Evolutionary conservation across 1,139 yeast species (phyloP).

Genomic region (Geotrichum cucujoidarum): DNA sequence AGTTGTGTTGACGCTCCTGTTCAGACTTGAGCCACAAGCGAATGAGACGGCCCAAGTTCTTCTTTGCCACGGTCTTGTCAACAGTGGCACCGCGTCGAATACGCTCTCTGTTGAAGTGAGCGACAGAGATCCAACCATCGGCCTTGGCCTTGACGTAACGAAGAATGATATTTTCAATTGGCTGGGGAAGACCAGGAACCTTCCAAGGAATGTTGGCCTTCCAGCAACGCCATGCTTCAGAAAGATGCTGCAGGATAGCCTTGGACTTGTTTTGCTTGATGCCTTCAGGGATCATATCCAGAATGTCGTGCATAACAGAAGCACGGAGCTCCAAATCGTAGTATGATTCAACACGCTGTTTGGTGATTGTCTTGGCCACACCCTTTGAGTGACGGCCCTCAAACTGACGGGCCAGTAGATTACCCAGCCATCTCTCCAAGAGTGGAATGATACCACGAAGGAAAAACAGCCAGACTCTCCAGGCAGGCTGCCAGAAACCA

Average conservation of each 20-base stretch:
- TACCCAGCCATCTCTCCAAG: conserved; percentile 92
- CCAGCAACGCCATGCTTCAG: conserved; percentile 99
- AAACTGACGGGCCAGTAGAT: conserved; percentile 84
- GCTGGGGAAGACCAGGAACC: conserved; percentile 93
- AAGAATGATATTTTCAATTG: conserved; percentile 78
- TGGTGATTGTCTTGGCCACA: conserved; percentile 88
- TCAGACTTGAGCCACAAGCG: conserved; percentile 90
- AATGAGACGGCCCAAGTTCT: conserved; percentile 86
- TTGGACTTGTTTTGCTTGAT: conserved; percentile 82
- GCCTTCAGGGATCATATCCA: conserved; percentile 97
- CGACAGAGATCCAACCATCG: conserved; percentile 93
- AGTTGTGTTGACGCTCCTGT: conserved; percentile 78
- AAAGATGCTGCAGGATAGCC: conserved; percentile 83
- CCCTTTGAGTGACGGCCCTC: conserved; percentile 94
- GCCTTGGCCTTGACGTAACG: conserved; percentile 93
- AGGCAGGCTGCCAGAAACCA: conserved; percentile 99
- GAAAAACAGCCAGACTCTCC: conserved; percentile 95
- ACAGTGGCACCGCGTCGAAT: conserved; percentile 83
- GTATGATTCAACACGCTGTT: conserved; percentile 91
- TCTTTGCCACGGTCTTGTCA: conserved; percentile 89
- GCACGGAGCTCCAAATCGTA: conserved; percentile 91
- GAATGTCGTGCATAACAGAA: conserved; percentile 89
- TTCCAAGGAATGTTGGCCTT: conserved; percentile 98
- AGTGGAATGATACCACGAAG: conserved; percentile 91
- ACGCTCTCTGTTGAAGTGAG: conserved; percentile 87